phyloP scores from a whole-genome alignment of 176 grass and related monocot genomes.

The Pontederia crassipes region DNA sequence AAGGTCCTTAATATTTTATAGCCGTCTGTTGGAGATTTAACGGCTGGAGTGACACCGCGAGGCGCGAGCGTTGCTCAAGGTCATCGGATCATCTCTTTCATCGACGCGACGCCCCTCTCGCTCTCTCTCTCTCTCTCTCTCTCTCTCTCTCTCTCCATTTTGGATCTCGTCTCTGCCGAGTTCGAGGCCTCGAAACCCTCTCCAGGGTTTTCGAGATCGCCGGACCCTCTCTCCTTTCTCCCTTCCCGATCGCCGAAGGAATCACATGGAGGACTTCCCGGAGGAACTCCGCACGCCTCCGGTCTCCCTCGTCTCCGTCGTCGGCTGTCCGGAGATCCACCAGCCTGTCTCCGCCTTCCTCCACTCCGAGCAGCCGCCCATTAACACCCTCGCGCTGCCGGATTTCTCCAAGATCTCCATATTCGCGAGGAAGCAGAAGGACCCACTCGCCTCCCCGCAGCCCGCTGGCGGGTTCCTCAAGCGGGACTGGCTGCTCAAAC shows the following conservation, averaged over 20 bases:
- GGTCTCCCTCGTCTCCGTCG: conserved; percentile 52
- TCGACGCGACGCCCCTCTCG: not conserved
- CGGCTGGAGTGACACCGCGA: not conserved
- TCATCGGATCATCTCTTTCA: not conserved
- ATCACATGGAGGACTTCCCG: conserved; percentile 82
- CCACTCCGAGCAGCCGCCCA: conserved; percentile 68
- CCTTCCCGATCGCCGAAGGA: not conserved
- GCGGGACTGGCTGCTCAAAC: conserved; percentile 89
- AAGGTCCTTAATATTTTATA: not conserved
- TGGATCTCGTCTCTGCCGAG: too few relatives aligned
- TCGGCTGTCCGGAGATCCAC: conserved; percentile 94
- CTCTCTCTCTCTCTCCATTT: not conserved
- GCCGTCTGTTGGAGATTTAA: not conserved
- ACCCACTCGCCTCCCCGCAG: conserved; percentile 64
- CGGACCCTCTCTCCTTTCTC: not conserved
- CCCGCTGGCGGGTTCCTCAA: conserved; percentile 62
- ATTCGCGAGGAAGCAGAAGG: conserved; percentile 55
- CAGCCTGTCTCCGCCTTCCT: conserved; percentile 73
- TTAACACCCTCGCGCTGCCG: conserved; percentile 70
- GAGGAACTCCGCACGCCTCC: conserved; percentile 98
- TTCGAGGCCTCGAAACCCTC: not conserved
- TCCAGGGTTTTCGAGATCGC: conserved; percentile 7
- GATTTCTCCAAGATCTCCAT: conserved; percentile 74
- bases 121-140: not conserved
- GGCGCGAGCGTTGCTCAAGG: not conserved